Percentiles rank a stretch among this genome's conserved stretches.
These are phyloP conservation scores for Phialocephala sp. DNA, from an alignment of 2,329 filamentous ascomycete species.

Conservation along the genomic window DNA sequence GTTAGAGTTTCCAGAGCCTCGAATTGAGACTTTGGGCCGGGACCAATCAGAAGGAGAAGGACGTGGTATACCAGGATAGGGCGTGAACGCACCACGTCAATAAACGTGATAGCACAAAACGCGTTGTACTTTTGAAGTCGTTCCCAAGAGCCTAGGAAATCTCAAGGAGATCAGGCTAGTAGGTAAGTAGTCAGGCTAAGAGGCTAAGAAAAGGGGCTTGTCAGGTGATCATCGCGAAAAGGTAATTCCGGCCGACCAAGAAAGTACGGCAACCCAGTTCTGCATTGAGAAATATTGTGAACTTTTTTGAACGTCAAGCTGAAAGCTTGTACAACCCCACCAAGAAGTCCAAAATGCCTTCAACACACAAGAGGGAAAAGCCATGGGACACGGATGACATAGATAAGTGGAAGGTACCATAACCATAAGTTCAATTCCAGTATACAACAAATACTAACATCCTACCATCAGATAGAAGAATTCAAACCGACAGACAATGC, in stretches of 20 bases:
- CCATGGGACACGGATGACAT: conserved; percentile 97
- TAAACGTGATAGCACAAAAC: not conserved
- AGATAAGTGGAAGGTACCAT: conserved; percentile 85
- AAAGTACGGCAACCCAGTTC: conserved; percentile 15
- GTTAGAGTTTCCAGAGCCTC: not conserved
- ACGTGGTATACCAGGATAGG: not conserved
- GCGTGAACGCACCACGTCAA: not conserved
- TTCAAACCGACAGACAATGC: conserved; percentile 88
- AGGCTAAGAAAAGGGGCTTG: not conserved
- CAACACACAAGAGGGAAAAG: conserved; percentile 87
- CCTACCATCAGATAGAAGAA: conserved; percentile 65
- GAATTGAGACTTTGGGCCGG: not conserved
- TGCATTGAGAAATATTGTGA: conserved; percentile 20
- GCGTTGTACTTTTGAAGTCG: not conserved
- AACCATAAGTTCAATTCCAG: not conserved
- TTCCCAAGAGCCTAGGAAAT: not conserved
- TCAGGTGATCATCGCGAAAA: conserved; percentile 1
- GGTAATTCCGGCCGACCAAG: not conserved
- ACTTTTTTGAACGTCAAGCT: conserved; percentile 29
- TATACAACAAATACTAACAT: conserved; percentile 10
- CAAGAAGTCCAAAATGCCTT: conserved; percentile 67
- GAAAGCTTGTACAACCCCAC: conserved; percentile 31
- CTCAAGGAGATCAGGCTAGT: not conserved
- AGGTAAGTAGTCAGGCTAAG: too few relatives aligned
- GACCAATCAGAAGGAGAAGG: not conserved